These are phyloP conservation scores for Metschnikowia similis DNA, from an alignment of 805 yeast genomes.

Conservation along the genomic window DNA sequence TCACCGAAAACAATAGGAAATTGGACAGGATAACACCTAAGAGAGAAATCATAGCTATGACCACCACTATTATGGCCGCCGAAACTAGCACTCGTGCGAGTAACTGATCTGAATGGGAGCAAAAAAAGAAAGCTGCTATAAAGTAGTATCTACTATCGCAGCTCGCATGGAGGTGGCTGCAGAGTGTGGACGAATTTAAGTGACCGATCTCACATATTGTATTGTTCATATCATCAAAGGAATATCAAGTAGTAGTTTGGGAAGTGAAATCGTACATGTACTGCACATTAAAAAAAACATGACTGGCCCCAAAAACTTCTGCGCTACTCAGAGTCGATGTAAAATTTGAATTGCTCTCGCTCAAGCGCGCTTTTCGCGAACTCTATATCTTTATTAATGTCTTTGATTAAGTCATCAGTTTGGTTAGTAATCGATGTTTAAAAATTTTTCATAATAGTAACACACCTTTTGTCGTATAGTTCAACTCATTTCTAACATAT, in stretches of 20 bases:
- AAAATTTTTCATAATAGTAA: neutral
- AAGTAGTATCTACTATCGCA: slow-evolving; percentile 25
- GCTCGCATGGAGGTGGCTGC: slow-evolving; percentile 15
- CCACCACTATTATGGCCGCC: neutral
- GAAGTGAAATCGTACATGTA: neutral
- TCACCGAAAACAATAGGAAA: slow-evolving; percentile 29
- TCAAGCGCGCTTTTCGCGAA: slow-evolving; percentile 53
- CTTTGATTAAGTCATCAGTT: slow-evolving; percentile 74
- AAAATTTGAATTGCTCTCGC: slow-evolving; percentile 1
- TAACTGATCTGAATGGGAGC: slow-evolving; percentile 20
- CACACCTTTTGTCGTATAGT: slow-evolving; percentile 64
- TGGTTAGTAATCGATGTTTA: slow-evolving; percentile 18
- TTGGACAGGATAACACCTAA: slow-evolving; percentile 34
- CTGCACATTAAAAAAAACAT: neutral
- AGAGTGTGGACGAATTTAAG: slow-evolving; percentile 5
- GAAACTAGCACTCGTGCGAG: neutral
- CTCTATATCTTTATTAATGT: slow-evolving; percentile 74
- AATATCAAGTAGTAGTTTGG: neutral
- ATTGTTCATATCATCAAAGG: slow-evolving; percentile 4
- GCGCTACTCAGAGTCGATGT: neutral
- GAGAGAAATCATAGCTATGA: slow-evolving; percentile 16
- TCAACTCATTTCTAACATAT: slow-evolving; percentile 83
- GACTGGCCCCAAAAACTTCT: neutral
- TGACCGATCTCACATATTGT: slow-evolving; percentile 2
- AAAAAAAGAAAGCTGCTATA: slow-evolving; percentile 28